A percentile compares a stretch with the other conserved stretches of the same genome.
These are phyloP conservation scores for Aureobasidium sp. DNA, from an alignment of 2,329 filamentous ascomycete genomes.

Conservation along the genomic window DNA sequence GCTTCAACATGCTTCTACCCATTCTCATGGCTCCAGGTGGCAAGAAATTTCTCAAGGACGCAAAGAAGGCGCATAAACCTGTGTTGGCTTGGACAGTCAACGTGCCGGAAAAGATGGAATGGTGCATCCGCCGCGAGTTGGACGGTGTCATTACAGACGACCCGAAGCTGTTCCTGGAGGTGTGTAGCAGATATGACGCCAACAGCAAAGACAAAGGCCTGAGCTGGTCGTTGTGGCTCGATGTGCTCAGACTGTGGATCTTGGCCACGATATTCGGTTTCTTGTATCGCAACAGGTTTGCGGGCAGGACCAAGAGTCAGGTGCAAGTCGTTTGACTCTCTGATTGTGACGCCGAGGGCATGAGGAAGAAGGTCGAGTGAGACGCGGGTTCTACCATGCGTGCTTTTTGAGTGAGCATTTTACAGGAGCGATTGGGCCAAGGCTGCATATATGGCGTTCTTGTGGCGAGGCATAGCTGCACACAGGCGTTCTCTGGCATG, in stretches of 20 bases:
- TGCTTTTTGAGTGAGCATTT: background rate
- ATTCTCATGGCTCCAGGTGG: conserved; percentile 64
- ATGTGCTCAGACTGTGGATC: conserved; percentile 18
- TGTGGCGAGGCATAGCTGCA: too few species aligned
- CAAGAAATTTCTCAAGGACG: conserved; percentile 51
- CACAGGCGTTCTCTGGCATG: too few species aligned
- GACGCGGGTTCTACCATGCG: background rate
- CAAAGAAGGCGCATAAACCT: conserved; percentile 43
- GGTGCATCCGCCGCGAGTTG: conserved; percentile 59
- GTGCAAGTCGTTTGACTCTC: conserved; percentile 9
- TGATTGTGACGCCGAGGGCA: background rate
- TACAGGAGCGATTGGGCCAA: too few species aligned
- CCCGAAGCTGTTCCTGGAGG: conserved; percentile 58
- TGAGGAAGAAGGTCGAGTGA: background rate
- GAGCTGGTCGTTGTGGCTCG: conserved; percentile 19
- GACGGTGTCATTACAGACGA: conserved; percentile 87
- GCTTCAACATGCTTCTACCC: conserved; percentile 70
- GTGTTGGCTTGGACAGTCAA: conserved; percentile 88
- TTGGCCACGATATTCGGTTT: conserved; percentile 17
- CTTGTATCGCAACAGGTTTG: conserved; percentile 16
- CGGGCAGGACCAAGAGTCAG: conserved; percentile 10
- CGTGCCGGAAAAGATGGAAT: conserved; percentile 68
- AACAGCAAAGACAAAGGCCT: conserved; percentile 28
- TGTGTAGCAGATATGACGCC: conserved; percentile 45
- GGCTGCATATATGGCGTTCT: too few species aligned